phyloP scores from a whole-genome alignment of 1,139 yeast genomes.

The Casaregolazyma suthepensis region DNA sequence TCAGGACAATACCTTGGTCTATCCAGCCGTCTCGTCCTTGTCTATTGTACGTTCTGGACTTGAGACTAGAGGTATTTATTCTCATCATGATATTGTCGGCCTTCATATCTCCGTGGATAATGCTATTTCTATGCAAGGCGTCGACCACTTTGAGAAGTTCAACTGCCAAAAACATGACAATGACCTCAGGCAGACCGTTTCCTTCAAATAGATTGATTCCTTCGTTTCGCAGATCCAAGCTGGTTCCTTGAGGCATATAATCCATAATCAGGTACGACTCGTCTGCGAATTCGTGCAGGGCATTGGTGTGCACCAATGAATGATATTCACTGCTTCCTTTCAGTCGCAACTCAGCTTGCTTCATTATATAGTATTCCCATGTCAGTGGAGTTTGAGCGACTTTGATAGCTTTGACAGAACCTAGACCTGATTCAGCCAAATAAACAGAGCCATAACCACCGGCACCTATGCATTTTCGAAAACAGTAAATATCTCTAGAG shows the following conservation, averaged over 20 bases:
- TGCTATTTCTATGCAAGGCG: slow-evolving; percentile 54
- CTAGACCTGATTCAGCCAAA: slow-evolving; percentile 60
- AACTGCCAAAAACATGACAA: slow-evolving; percentile 58
- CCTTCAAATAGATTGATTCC: slow-evolving; percentile 33
- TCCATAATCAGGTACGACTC: slow-evolving; percentile 72
- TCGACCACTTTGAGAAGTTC: slow-evolving; percentile 60
- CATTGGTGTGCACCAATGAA: slow-evolving; percentile 48
- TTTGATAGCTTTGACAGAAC: slow-evolving; percentile 60
- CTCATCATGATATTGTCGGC: slow-evolving; percentile 84
- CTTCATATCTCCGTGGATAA: slow-evolving; percentile 80
- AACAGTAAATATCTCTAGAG: slow-evolving; percentile 35
- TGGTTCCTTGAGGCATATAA: slow-evolving; percentile 66
- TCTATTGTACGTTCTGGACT: slow-evolving; percentile 26
- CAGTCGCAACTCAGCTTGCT: slow-evolving; percentile 23
- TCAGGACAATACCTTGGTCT: slow-evolving; percentile 53
- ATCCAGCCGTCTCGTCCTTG: slow-evolving; percentile 46
- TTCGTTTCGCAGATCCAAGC: slow-evolving; percentile 53
- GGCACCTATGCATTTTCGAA: slow-evolving; percentile 60
- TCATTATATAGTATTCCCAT: slow-evolving; percentile 78
- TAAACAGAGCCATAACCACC: slow-evolving; percentile 82
- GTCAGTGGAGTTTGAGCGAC: slow-evolving; percentile 63
- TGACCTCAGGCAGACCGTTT: slow-evolving; percentile 49
- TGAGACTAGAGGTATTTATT: slow-evolving; percentile 28
- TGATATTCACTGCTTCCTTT: slow-evolving; percentile 26
- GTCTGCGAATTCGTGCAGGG: slow-evolving; percentile 55